A percentile compares a stretch with the other conserved stretches of the same genome.
Evolutionary conservation across 208 protist genomes (phyloP).

Genomic region (Blechomonas ayalai): DNA sequence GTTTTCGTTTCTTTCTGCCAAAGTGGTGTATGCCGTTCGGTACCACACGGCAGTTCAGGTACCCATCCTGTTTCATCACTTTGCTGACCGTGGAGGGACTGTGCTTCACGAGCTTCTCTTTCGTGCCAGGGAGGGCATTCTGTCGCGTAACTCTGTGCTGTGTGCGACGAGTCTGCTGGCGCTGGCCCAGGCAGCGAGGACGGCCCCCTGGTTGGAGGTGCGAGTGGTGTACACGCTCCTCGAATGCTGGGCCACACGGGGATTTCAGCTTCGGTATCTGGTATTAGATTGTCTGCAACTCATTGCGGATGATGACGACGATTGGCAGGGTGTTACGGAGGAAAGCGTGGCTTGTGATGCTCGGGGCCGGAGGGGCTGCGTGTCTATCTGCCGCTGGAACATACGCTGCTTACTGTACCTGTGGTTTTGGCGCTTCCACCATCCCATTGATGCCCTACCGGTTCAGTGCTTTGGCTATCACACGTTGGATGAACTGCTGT

Average conservation of each 20-base stretch:
- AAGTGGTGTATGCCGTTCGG: slow-evolving; percentile 37
- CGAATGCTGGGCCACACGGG: slow-evolving; percentile 65
- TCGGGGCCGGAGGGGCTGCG: not conserved
- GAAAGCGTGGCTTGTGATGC: not conserved
- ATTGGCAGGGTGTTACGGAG: slow-evolving; percentile 1
- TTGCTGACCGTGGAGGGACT: slow-evolving; percentile 16
- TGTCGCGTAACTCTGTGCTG: slow-evolving; percentile 26
- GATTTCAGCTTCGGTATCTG: slow-evolving; percentile 34
- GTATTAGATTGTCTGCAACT: slow-evolving; percentile 46
- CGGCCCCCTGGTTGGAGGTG: slow-evolving; percentile 38
- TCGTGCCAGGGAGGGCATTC: slow-evolving; percentile 40
- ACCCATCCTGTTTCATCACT: slow-evolving; percentile 35
- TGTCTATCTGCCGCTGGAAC: slow-evolving; percentile 28
- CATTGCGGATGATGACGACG: slow-evolving; percentile 12
- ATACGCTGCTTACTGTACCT: slow-evolving; percentile 34
- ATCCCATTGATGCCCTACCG: slow-evolving; percentile 59
- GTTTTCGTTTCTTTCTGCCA: slow-evolving; percentile 48
- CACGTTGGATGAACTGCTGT: slow-evolving; percentile 16
- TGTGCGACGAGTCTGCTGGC: slow-evolving; percentile 64
- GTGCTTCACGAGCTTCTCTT: slow-evolving; percentile 57
- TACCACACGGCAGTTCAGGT: slow-evolving; percentile 49
- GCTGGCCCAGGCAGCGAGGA: slow-evolving; percentile 40
- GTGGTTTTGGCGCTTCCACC: slow-evolving; percentile 58
- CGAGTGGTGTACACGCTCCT: slow-evolving; percentile 59
- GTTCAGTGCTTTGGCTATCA: slow-evolving; percentile 47